Conservation (phyloP, 2,329 filamentous ascomycete species). For the Penicillium fuscoglaucum region DNA sequence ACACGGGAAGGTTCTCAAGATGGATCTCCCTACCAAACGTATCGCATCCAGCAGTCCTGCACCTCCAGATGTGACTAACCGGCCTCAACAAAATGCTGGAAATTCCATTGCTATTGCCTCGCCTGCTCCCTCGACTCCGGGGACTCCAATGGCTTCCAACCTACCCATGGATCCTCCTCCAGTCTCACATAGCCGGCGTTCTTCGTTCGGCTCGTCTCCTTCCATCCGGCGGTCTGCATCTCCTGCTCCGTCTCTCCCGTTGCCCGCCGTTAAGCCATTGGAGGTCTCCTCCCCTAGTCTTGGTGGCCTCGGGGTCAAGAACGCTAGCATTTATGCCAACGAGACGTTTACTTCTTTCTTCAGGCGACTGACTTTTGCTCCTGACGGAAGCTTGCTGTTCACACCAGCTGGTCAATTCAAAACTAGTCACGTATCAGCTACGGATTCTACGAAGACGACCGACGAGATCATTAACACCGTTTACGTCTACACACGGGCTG, state of each 20-base stretch:
- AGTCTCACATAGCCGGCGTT: constrained; percentile 88
- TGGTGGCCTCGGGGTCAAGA: constrained; percentile 67
- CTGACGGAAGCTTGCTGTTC: constrained; percentile 88
- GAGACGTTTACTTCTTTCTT: constrained; percentile 98
- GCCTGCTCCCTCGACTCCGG: constrained; percentile 85
- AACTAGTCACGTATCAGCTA: constrained; percentile 66
- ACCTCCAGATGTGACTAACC: constrained; percentile 68
- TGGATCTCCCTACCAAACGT: constrained; percentile 87
- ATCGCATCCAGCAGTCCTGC: constrained; percentile 92
- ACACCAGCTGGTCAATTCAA: constrained; percentile 97
- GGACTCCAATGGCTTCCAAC: constrained; percentile 84
- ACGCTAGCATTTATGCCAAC: constrained; percentile 89
- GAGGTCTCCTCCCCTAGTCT: constrained; percentile 78
- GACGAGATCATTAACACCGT: constrained; percentile 96
- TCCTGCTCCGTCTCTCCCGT: constrained; percentile 86
- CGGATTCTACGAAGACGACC: constrained; percentile 67
- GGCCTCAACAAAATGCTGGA: constrained; percentile 34
- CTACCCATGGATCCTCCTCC: constrained; percentile 96
- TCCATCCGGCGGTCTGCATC: constrained; percentile 85
- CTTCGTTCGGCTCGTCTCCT: constrained; percentile 78
- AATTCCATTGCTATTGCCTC: constrained; percentile 65
- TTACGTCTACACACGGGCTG: constrained; percentile 94
- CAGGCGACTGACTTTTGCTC: constrained; percentile 86
- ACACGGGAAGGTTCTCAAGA: constrained; percentile 79
- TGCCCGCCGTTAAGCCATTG: constrained; percentile 93